Evolutionary conservation across 768 basidiomycete genomes (phyloP).

Genomic region (Mycena olivaceomarginata): DNA sequence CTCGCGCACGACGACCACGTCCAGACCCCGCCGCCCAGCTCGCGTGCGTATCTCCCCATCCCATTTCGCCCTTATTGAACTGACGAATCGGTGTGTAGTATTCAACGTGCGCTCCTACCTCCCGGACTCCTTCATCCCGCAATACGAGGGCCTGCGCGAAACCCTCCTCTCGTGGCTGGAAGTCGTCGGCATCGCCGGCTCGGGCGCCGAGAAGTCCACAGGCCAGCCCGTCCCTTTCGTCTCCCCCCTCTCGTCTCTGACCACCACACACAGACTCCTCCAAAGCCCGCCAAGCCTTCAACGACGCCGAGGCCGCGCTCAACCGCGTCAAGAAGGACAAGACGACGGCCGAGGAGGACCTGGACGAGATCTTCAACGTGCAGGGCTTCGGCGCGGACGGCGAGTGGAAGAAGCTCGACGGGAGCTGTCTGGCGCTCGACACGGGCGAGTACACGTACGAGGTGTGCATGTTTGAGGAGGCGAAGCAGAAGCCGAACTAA

Average conservation of each 20-base stretch:
- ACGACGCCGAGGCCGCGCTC: slow-evolving; percentile 78
- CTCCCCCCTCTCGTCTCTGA: not conserved
- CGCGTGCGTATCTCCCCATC: slow-evolving; percentile 70
- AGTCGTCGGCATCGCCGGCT: slow-evolving; percentile 75
- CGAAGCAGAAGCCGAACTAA: slow-evolving; percentile 91
- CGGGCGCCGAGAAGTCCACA: slow-evolving; percentile 58
- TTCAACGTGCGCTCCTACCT: slow-evolving; percentile 89
- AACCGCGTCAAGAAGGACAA: slow-evolving; percentile 71
- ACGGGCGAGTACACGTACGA: slow-evolving; percentile 98
- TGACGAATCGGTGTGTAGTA: slow-evolving; percentile 59
- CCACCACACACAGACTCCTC: slow-evolving; percentile 67
- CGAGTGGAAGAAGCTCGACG: slow-evolving; percentile 97
- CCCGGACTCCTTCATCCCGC: slow-evolving; percentile 86
- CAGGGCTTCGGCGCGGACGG: slow-evolving; percentile 86
- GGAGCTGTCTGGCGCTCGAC: slow-evolving; percentile 86
- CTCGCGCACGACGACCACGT: slow-evolving; percentile 86
- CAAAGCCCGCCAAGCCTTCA: slow-evolving; percentile 77
- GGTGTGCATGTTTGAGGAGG: slow-evolving; percentile 93
- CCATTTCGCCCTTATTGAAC: not conserved
- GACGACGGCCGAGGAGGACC: slow-evolving; percentile 72
- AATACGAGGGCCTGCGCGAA: slow-evolving; percentile 82
- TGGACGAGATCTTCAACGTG: slow-evolving; percentile 78
- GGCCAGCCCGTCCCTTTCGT: slow-evolving; percentile 54
- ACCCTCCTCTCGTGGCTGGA: slow-evolving; percentile 77
- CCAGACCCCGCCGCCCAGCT: slow-evolving; percentile 65